phyloP scores from a whole-genome alignment of 139 green algal genomes.

The Astrephomene gubernaculifera region DNA sequence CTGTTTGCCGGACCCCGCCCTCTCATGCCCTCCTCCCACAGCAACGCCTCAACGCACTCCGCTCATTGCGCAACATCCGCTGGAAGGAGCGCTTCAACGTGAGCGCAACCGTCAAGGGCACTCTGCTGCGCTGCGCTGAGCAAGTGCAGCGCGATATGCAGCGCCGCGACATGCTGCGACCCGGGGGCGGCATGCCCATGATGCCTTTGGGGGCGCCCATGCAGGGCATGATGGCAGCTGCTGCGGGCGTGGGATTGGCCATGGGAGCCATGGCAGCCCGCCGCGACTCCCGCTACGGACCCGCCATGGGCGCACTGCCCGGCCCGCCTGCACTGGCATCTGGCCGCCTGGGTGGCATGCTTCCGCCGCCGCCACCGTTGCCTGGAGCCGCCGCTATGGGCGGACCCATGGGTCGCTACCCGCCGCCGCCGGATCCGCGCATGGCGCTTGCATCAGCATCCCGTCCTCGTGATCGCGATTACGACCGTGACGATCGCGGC shows the following conservation, averaged over 20 bases:
- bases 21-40: not conserved
- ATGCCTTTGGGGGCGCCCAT: not conserved
- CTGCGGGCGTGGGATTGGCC: not conserved
- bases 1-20: no score
- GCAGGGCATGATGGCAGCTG: not conserved
- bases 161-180: constrained; percentile 17
- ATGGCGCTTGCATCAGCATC: not conserved
- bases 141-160: constrained; percentile 36
- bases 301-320: not conserved
- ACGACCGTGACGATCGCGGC: not conserved
- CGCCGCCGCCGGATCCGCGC: constrained; percentile 2
- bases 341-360: not conserved
- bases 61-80: not conserved
- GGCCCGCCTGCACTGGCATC: not conserved
- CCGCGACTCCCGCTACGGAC: not conserved
- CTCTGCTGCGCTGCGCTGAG: constrained; percentile 19
- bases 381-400: not conserved
- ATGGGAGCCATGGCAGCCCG: not conserved
- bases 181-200: not conserved
- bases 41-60: constrained; percentile 30
- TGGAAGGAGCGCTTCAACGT: constrained; percentile 50
- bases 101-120: constrained; percentile 21
- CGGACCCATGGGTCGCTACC: not conserved
- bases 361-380: constrained; percentile 16
- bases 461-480: not conserved